Conservation (phyloP, 306 rosid genomes). For the Rosa lucieae region DNA sequence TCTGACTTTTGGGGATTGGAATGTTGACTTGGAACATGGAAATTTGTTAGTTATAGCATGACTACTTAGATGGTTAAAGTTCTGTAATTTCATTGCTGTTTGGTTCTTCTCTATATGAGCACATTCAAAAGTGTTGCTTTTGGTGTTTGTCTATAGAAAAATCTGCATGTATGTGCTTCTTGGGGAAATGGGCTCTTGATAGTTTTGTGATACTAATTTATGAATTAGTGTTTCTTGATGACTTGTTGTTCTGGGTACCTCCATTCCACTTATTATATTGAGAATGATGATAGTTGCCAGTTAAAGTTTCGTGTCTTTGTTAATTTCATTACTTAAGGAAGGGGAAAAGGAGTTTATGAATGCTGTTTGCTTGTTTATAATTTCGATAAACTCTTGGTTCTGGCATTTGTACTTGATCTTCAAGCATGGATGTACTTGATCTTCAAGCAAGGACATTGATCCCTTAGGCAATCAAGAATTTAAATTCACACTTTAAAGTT, state of each 20-base stretch:
- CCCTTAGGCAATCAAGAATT: background rate
- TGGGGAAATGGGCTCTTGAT: background rate
- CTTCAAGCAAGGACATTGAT: background rate
- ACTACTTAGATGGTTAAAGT: background rate
- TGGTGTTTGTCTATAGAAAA: background rate
- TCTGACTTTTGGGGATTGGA: background rate
- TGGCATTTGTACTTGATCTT: background rate
- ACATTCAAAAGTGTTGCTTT: background rate
- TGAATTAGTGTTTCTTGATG: background rate
- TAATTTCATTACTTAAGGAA: background rate
- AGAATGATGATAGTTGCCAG: background rate
- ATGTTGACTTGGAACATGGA: background rate
- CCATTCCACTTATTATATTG: background rate
- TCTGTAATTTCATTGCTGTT: background rate
- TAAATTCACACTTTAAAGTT: background rate
- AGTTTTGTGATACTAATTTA: background rate
- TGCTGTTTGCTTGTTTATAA: background rate
- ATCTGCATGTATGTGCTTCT: background rate
- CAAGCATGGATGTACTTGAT: background rate
- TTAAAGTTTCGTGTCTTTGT: background rate
- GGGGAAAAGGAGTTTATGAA: background rate
- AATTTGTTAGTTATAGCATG: too few species aligned
- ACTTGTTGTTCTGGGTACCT: conserved; percentile 12
- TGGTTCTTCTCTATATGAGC: background rate
- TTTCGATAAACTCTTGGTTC: background rate